Conservation (phyloP, 148 eudicot genomes). For the Amaranthus hypochondriacus region DNA sequence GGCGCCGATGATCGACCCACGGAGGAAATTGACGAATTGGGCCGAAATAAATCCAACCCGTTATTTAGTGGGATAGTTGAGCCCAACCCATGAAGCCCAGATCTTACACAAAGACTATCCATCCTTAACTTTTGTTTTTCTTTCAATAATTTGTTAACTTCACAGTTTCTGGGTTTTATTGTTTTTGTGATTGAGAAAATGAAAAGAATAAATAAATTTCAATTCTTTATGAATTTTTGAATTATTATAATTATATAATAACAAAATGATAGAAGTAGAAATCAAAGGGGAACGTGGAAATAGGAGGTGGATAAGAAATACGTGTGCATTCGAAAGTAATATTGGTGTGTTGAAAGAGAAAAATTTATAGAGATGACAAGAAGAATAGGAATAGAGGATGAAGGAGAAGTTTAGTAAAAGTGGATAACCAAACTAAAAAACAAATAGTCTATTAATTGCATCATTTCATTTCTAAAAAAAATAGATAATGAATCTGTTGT, state of each 20-base stretch:
- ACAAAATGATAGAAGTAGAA: neutral
- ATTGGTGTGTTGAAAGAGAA: conserved; percentile 13
- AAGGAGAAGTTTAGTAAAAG: conserved; percentile 2
- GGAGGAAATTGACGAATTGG: conserved; percentile 30
- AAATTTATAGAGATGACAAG: neutral
- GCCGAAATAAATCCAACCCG: conserved; percentile 29
- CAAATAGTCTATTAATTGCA: neutral
- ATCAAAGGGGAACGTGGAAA: conserved; percentile 7
- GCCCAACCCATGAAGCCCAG: conserved; percentile 49
- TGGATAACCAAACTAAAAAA: conserved; percentile 3
- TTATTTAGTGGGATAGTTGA: conserved; percentile 35
- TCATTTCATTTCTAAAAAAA: too few species aligned
- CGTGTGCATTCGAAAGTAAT: conserved; percentile 9
- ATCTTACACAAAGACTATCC: conserved; percentile 60
- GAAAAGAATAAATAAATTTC: neutral
- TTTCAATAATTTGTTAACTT: neutral
- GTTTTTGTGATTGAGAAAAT: neutral
- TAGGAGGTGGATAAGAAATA: conserved; percentile 5
- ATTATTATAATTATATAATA: neutral
- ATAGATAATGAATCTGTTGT: too few species aligned
- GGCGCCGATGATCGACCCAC: conserved; percentile 29
- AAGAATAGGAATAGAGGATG: neutral
- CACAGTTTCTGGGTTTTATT: neutral
- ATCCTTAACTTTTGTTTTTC: conserved; percentile 22
- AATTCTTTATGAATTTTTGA: neutral